Evolutionary conservation across 116 monocot species (phyloP), one percentile per base, ranked within the genome.

Genomic region (Trichopus zeylanicus): DNA sequence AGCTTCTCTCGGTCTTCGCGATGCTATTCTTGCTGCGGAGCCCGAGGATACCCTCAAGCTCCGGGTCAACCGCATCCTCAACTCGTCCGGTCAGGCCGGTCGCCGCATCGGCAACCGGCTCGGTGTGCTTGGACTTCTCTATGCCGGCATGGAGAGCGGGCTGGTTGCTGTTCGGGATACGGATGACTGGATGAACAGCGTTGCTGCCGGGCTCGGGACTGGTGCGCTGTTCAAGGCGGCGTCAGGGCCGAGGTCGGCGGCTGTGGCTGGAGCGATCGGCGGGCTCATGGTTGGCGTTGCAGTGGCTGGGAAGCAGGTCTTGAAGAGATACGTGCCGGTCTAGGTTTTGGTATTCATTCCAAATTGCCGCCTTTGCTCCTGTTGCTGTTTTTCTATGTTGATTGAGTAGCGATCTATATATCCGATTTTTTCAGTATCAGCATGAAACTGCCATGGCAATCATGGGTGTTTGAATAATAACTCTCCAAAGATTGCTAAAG

Each of bases 111-210:
- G 84, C 5, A 89, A 89, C 39, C 57, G 75, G 39, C 20, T 80
- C 18, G 89, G 89, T 21, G 73, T 84, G 37, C 77, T 89, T 26
- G 89, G 89, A 3, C 64, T 89, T 16, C 65, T 89, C 51, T 89
- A 89, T 60, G 89, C 89, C 1, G 89, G 89, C 27, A 39, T 89
- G 28, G 89, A 89, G 67, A 84, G 89, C 69, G 84, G 75, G 16
- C 59, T 89, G 80, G 84, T 75, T 6, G 68, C 68, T 26, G 27
- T 35, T 7, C 61, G 84, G 55, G 80, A 81, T 29, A 42, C 25
- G 1, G 89, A 84, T 34, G 89, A 89, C 56, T 80, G 79, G 77
- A 46, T 81, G 31, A 84, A 89, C 55, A 75, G 84, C 59, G 84
- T 89, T 0, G 71, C 60, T 1, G 84, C 84, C 3, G 89, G 89